Conservation (phyloP, 2,329 filamentous ascomycete genomes). For the Exophiala spinifera region DNA sequence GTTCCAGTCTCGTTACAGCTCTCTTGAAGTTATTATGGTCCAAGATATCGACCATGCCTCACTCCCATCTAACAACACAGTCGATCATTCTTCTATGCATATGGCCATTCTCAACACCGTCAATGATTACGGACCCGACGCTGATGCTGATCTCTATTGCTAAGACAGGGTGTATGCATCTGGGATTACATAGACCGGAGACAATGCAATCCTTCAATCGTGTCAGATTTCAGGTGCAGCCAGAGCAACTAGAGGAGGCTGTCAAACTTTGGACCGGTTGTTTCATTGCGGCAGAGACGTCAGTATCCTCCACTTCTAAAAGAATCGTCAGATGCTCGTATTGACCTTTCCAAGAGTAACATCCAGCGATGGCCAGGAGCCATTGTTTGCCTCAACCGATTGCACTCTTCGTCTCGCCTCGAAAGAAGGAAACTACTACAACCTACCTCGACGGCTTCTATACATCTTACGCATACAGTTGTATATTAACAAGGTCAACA, state of each 20-base stretch:
- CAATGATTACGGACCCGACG: conserved; percentile 21
- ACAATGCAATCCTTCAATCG: conserved; percentile 26
- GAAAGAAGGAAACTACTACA: conserved; percentile 1
- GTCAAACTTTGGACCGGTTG: conserved; percentile 25
- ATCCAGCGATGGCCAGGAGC: conserved; percentile 3
- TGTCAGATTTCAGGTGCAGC: conserved; percentile 16
- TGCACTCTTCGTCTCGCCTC: conserved; percentile 2
- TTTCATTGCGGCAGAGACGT: conserved; percentile 18
- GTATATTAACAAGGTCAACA: conserved; percentile 4
- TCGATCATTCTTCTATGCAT: conserved; percentile 23
- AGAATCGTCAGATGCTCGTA: background rate
- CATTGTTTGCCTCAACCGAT: conserved; percentile 5
- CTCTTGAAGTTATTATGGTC: conserved; percentile 8
- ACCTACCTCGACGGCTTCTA: conserved; percentile 1
- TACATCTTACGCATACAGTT: conserved; percentile 2
- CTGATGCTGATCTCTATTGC: conserved; percentile 19
- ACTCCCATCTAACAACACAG: conserved; percentile 6
- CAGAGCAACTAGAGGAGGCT: conserved; percentile 17
- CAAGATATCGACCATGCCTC: conserved; percentile 2
- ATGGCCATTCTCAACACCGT: conserved; percentile 29
- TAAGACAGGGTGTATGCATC: conserved; percentile 20
- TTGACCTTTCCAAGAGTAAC: conserved; percentile 5
- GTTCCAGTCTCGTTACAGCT: background rate
- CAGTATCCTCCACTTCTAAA: conserved; percentile 14
- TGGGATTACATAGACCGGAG: conserved; percentile 27